phyloP scores from a whole-genome alignment of 163 green algal genomes.

The Chloromonas sp. region DNA sequence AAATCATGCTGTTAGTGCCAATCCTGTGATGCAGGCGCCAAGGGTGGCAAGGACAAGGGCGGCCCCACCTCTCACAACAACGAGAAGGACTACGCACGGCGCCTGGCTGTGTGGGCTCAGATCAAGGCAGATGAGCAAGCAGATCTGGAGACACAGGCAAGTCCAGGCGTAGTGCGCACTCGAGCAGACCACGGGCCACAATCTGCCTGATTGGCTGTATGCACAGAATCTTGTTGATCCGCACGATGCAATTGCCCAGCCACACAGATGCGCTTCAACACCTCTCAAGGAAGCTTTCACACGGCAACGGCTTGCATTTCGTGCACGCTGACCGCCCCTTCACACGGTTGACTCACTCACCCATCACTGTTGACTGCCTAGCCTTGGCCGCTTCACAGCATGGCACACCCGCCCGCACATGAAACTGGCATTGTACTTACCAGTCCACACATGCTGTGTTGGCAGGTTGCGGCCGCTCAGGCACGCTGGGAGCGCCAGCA shows the following conservation, averaged over 20 bases:
- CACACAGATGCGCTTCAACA: no score
- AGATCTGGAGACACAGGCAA: slow-evolving; percentile 20
- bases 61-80: slow-evolving; percentile 19
- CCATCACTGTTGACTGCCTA: no score
- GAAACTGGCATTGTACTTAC: no score
- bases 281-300: no score
- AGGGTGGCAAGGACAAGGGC: slow-evolving; percentile 13
- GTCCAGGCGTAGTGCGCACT: neutral
- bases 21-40: neutral
- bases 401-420: no score
- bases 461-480: slow-evolving; percentile 6
- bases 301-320: no score
- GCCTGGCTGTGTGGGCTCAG: slow-evolving; percentile 11
- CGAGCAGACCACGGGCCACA: neutral
- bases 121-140: slow-evolving; percentile 29
- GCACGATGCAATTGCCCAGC: neutral
- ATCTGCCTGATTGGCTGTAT: no score
- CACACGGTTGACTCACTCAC: no score
- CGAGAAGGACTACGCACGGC: slow-evolving; percentile 28
- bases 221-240: neutral
- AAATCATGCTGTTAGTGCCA: neutral
- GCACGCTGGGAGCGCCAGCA: slow-evolving; percentile 9
- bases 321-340: no score
- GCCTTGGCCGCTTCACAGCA: no score
- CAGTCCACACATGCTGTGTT: no score